Base-by-base conservation (phyloP, 495 filamentous ascomycete genomes). In the Tuber microsphaerosporum region DNA sequence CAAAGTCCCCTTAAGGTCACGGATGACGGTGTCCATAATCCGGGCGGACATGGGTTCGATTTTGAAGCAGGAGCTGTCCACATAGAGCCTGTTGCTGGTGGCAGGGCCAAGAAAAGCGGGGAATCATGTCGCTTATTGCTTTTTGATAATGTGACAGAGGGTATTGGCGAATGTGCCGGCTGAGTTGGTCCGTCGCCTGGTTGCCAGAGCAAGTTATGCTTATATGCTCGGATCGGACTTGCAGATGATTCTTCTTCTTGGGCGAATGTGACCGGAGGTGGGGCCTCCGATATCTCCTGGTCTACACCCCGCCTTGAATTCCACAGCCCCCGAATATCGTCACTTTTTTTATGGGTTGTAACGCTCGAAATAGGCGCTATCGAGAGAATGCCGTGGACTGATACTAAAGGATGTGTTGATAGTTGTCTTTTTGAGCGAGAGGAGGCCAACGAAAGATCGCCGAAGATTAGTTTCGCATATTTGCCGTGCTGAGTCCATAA, bases 81-180 rank as follows among this genome's bases (percentile, higher is more conserved):
- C 69, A 75, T 61, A 48, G 37, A 70, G 76, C 71, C 69, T 44
- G 45, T 22, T 68, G 48, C 71, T 26, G 46, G 61, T 56, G 44
- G 75, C 26, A 44, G 41, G 41, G 77, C 77, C 77, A 79, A 79
- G 77, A 73, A 79, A 79, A 79, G 77, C 77, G 77, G 77, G 77
- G 77, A 77, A 78, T 22, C 42, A 31, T 26, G 61, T 79, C 77
- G 77, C 77, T 79, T 79, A 79, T 72, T 74, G 69, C 70, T 65
- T 34, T 45, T 31, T 12, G 37, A 37, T 76, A 45, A 48, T 17
- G 48, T 42, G 26, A 68, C 72, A 79, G 72, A 69, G 77, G 77
- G 71, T 17, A 69, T 19, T 45, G 37, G 45, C 56, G 77, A 73
- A 70, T 71, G 51, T 79, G 46, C 77, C 70, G 77, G 75, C 37